Percentiles rank a stretch among this genome's conserved stretches.
Conservation (phyloP, 352 stramenopile species). For the Globisporangium spinosum region DNA sequence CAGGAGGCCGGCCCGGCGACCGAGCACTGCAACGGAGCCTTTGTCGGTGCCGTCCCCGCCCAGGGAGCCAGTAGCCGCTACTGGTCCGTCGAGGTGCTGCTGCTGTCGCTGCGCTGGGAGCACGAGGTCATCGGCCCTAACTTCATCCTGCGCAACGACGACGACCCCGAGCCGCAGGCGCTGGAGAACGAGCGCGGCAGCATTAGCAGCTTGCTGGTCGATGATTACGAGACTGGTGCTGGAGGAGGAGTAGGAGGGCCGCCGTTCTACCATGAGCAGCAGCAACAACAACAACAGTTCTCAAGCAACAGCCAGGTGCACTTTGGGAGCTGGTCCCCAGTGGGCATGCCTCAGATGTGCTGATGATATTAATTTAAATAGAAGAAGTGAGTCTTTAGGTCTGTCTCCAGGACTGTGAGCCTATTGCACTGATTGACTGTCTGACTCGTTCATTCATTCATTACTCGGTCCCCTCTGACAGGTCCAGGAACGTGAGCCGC, state of each 20-base stretch:
- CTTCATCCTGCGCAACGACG: constrained; percentile 12
- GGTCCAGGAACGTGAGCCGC: constrained; percentile 12
- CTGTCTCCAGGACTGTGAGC: not conserved
- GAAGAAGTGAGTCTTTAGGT: not conserved
- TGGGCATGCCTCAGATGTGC: not conserved
- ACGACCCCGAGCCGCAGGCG: not conserved
- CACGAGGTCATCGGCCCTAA: constrained; percentile 14
- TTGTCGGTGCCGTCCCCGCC: constrained; percentile 23
- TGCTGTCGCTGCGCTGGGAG: constrained; percentile 23
- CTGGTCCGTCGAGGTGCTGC: constrained; percentile 29
- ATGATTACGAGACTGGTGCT: not conserved
- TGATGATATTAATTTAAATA: not conserved
- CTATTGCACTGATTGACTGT: not conserved
- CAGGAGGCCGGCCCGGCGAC: constrained; percentile 10
- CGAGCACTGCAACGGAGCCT: constrained; percentile 17
- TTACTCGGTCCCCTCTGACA: not conserved
- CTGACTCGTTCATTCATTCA: not conserved
- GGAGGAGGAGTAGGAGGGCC: not conserved
- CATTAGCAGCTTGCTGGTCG: constrained; percentile 1
- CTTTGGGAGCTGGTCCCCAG: not conserved
- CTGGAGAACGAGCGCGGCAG: not conserved
- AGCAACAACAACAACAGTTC: not conserved
- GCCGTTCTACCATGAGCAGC: not conserved
- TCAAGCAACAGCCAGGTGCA: not conserved
- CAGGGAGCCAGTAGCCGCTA: constrained; percentile 18